Conservation (phyloP, 495 filamentous ascomycete genomes). For the Halenospora varia region DNA sequence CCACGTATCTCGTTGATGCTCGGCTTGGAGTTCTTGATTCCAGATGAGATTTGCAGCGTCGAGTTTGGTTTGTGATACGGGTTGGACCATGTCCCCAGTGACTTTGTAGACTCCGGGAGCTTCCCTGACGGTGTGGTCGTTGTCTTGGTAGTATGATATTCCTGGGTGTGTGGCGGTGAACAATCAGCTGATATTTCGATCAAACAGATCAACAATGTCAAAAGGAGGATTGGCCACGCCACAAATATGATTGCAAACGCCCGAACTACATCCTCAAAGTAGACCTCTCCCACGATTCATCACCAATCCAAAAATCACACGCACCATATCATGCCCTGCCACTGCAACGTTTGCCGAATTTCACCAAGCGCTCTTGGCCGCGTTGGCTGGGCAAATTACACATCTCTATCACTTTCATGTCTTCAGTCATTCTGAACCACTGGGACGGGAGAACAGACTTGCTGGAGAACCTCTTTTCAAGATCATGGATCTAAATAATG, state of each 20-base stretch:
- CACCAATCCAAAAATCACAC: constrained; percentile 25
- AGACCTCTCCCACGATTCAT: constrained; percentile 23
- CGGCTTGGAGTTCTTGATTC: no score
- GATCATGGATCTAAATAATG: background rate
- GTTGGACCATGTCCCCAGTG: no score
- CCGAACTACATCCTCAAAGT: constrained; percentile 26
- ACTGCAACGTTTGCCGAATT: constrained; percentile 27
- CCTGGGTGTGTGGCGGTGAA: no score
- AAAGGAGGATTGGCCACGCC: constrained; percentile 13
- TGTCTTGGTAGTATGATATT: no score
- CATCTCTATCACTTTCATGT: constrained; percentile 17
- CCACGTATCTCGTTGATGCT: no score
- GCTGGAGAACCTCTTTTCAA: background rate
- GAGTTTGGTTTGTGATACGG: no score
- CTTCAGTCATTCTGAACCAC: background rate
- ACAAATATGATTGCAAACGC: constrained; percentile 20
- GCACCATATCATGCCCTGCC: constrained; percentile 34
- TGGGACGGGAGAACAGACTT: background rate
- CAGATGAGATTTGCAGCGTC: no score
- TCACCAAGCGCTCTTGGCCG: constrained; percentile 29
- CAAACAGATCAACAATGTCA: constrained; percentile 4
- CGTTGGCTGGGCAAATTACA: constrained; percentile 30
- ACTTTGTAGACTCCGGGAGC: no score
- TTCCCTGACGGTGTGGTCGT: no score
- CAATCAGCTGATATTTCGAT: background rate